Conservation (phyloP, 495 filamentous ascomycete genomes). For the Penicillium diatomitis region DNA sequence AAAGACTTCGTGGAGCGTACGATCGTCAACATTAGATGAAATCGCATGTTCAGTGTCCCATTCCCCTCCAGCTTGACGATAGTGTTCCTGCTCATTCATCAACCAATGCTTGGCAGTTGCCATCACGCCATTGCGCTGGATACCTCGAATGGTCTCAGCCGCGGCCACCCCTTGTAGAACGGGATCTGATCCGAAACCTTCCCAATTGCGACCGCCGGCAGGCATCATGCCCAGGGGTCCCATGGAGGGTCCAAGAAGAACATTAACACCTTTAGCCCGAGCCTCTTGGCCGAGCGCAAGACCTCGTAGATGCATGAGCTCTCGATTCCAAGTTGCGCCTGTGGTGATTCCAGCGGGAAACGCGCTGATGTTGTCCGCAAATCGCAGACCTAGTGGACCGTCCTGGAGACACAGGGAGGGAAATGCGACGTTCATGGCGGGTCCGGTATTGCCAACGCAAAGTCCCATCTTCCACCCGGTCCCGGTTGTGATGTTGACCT, state of each 20-base stretch:
- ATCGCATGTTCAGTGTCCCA: conserved; percentile 70
- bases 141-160: conserved; percentile 62
- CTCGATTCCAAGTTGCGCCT: conserved; percentile 79
- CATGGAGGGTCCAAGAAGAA: conserved; percentile 68
- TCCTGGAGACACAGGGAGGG: conserved; percentile 86
- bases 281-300: conserved; percentile 61
- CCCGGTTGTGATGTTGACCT: conserved; percentile 91
- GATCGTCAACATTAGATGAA: conserved; percentile 74
- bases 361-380: conserved; percentile 65
- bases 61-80: conserved; percentile 55
- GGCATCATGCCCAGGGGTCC: conserved; percentile 74
- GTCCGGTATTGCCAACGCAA: conserved; percentile 81
- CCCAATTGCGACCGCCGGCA: conserved; percentile 86
- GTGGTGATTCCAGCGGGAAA: conserved; percentile 81
- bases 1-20: conserved; percentile 76
- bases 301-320: conserved; percentile 66
- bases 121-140: conserved; percentile 72
- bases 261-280: conserved; percentile 61
- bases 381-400: conserved; percentile 74
- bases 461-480: conserved; percentile 86
- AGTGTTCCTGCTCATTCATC: conserved; percentile 85
- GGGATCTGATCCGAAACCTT: conserved; percentile 73
- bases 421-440: conserved; percentile 62
- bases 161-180: conserved; percentile 62
- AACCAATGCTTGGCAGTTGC: conserved; percentile 79